Conservation (phyloP, 179 eudicot species). For the Beta corolliflora region DNA sequence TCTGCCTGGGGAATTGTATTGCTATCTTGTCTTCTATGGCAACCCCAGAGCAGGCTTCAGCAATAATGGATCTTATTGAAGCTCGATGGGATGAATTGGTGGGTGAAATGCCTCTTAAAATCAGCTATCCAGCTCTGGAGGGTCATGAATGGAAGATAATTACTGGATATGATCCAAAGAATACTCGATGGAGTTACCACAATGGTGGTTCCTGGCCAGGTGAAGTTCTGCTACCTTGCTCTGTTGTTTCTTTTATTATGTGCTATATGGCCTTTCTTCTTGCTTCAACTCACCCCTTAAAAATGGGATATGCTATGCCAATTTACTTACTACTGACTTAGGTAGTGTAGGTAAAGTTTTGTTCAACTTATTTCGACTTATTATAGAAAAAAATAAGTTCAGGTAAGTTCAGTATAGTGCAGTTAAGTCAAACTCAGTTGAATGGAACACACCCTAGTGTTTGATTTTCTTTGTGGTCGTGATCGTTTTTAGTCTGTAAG, state of each 20-base stretch:
- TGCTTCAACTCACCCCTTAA: not conserved
- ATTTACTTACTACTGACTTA: not conserved
- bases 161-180: slow-evolving; percentile 84
- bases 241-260: not conserved
- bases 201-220: slow-evolving; percentile 97
- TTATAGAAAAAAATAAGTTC: too few species aligned
- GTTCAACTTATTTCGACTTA: too few species aligned
- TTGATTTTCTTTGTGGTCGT: too few species aligned
- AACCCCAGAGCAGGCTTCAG: slow-evolving; percentile 77
- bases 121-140: slow-evolving; percentile 79
- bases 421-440: too few species aligned
- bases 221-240: slow-evolving; percentile 12
- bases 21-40: slow-evolving; percentile 81
- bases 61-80: slow-evolving; percentile 87
- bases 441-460: too few species aligned
- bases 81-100: slow-evolving; percentile 80
- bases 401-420: not conserved
- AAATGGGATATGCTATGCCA: not conserved
- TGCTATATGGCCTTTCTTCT: not conserved
- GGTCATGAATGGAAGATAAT: slow-evolving; percentile 81
- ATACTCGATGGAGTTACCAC: slow-evolving; percentile 89
- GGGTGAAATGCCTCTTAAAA: slow-evolving; percentile 92
- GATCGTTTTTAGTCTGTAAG: too few species aligned
- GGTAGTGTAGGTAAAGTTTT: too few species aligned
- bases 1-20: slow-evolving; percentile 78